Evolutionary conservation across 306 rosid genomes (phyloP).

Genomic region (Dryas alaskensis): DNA sequence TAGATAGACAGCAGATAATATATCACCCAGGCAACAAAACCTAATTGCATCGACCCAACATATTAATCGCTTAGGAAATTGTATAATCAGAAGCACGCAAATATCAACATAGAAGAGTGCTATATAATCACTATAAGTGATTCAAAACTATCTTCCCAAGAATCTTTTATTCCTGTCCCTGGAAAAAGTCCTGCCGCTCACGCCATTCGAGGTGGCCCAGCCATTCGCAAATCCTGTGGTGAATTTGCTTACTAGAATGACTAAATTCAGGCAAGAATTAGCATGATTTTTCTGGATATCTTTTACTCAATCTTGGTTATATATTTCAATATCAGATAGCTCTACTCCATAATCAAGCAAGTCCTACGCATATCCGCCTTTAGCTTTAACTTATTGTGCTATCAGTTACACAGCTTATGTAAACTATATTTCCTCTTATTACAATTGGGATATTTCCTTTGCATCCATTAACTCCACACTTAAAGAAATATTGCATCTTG

Average conservation of each 20-base stretch:
- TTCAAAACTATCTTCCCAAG: neutral
- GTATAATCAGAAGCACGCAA: neutral
- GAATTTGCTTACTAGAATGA: neutral
- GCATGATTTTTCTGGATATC: neutral
- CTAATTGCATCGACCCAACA: neutral
- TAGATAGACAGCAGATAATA: neutral
- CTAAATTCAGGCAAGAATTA: neutral
- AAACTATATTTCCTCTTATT: neutral
- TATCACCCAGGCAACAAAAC: neutral
- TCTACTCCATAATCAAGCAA: neutral
- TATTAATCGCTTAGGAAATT: neutral
- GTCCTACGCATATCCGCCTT: neutral
- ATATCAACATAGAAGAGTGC: neutral
- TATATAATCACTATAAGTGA: neutral
- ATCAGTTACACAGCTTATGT: neutral
- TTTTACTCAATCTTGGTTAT: neutral
- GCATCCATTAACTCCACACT: neutral
- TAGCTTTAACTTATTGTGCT: neutral
- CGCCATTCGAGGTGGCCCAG: too few species aligned
- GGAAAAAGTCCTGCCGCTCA: neutral
- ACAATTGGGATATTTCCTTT: neutral
- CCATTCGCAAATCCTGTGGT: too few species aligned
- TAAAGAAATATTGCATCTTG: neutral
- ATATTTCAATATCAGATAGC: neutral
- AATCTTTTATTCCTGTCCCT: neutral